These are phyloP conservation scores for Cystobasidium sp. DNA, from an alignment of 1,284 basidiomycete species.

Conservation along the genomic window DNA sequence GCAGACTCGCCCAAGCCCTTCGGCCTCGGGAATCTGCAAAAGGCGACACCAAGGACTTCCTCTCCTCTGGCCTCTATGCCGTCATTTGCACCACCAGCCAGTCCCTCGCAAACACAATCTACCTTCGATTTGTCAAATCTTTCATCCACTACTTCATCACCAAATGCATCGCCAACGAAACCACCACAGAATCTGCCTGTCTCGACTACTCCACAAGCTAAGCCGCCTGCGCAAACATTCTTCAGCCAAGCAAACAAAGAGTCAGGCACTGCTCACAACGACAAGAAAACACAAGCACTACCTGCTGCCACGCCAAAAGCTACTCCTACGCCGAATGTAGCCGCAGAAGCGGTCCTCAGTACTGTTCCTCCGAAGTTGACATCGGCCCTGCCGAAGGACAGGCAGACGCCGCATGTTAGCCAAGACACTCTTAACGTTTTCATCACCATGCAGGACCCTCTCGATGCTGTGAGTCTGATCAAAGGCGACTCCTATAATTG, in stretches of 20 bases:
- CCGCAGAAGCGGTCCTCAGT: background rate
- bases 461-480: conserved; percentile 28
- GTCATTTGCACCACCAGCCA: conserved; percentile 30
- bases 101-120: conserved; percentile 29
- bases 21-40: conserved; percentile 35
- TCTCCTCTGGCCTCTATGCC: conserved; percentile 41
- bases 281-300: too few species aligned
- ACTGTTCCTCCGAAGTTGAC: conserved; percentile 27
- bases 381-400: background rate
- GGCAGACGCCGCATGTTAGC: background rate
- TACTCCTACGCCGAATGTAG: background rate
- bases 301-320: background rate
- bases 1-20: conserved; percentile 29
- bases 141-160: conserved; percentile 12
- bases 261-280: background rate
- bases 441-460: conserved; percentile 37
- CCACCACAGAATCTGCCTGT: background rate
- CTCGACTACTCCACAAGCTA: background rate
- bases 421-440: conserved; percentile 34
- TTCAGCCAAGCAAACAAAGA: background rate
- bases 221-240: conserved; percentile 7
- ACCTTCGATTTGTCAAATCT: conserved; percentile 31
- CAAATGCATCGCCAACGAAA: conserved; percentile 5
- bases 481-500: background rate
- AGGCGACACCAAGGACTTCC: conserved; percentile 35